Conservation (phyloP, 2,329 filamentous ascomycete species). For the Trichoderma sp. region DNA sequence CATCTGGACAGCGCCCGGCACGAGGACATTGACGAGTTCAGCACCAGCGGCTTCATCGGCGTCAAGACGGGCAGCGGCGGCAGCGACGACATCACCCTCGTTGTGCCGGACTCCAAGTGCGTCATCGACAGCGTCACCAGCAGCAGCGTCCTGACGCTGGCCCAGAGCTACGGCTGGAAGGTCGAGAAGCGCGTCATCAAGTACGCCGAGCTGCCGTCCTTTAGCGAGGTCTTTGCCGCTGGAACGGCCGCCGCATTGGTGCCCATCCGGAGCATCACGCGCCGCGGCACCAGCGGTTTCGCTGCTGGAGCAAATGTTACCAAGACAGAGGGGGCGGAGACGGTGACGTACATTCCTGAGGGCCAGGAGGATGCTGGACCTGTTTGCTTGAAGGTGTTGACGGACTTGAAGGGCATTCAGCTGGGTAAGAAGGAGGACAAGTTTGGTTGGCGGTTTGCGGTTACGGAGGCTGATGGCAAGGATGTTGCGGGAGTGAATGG, state of each 20-base stretch:
- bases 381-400: conserved; percentile 68
- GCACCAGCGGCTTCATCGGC: conserved; percentile 89
- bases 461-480: conserved; percentile 44
- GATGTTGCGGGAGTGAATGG: conserved; percentile 24
- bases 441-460: conserved; percentile 66
- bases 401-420: conserved; percentile 81
- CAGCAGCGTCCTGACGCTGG: conserved; percentile 74
- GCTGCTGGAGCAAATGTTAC: conserved; percentile 39
- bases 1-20: conserved; percentile 84
- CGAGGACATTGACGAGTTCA: conserved; percentile 91
- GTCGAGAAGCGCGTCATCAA: conserved; percentile 73
- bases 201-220: conserved; percentile 54
- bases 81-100: conserved; percentile 62
- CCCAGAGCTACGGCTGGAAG: conserved; percentile 74
- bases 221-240: conserved; percentile 79
- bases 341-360: conserved; percentile 53
- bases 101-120: conserved; percentile 82
- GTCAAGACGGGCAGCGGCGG: conserved; percentile 54
- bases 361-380: conserved; percentile 68
- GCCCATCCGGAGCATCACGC: conserved; percentile 86
- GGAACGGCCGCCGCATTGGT: conserved; percentile 90
- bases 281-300: conserved; percentile 41
- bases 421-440: conserved; percentile 72
- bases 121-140: conserved; percentile 87
- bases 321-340: conserved; percentile 40